phyloP scores from a whole-genome alignment of 768 basidiomycete genomes.

The Mycena galopus region DNA sequence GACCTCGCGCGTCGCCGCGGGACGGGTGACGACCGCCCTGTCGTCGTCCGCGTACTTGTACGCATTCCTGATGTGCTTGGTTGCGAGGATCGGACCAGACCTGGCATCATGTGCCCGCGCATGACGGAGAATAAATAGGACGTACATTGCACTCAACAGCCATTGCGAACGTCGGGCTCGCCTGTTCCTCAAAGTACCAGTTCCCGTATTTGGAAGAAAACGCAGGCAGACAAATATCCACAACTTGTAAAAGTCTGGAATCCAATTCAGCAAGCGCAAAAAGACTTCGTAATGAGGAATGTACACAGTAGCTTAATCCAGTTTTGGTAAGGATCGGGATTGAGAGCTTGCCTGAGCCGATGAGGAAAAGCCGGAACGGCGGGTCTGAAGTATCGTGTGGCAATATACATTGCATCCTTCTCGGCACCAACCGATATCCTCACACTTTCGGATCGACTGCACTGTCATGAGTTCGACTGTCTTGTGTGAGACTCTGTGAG shows the following conservation, averaged over 20 bases:
- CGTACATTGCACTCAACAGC: constrained; percentile 54
- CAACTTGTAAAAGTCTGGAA: constrained; percentile 49
- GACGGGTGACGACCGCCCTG: constrained; percentile 52
- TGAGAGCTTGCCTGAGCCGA: constrained; percentile 49
- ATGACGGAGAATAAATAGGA: neutral
- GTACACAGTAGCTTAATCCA: constrained; percentile 50
- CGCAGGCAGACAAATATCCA: constrained; percentile 57
- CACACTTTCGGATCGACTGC: constrained; percentile 50
- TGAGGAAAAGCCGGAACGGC: constrained; percentile 48
- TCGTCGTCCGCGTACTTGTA: constrained; percentile 55
- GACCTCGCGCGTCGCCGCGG: constrained; percentile 56
- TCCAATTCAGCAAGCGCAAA: neutral
- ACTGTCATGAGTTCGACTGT: neutral
- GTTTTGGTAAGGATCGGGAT: constrained; percentile 52
- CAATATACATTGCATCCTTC: constrained; percentile 36
- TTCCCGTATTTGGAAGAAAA: constrained; percentile 45
- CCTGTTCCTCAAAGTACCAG: constrained; percentile 51
- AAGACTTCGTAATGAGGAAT: too few species aligned
- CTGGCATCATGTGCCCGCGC: constrained; percentile 31
- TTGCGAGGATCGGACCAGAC: constrained; percentile 58
- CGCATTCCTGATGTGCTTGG: constrained; percentile 50
- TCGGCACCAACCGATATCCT: constrained; percentile 49
- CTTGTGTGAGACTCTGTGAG: neutral
- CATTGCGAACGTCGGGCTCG: constrained; percentile 58
- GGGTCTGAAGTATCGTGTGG: constrained; percentile 42